phyloP scores from a whole-genome alignment of 371 early-diverging fungal species.

The Funneliformis caledonium region DNA sequence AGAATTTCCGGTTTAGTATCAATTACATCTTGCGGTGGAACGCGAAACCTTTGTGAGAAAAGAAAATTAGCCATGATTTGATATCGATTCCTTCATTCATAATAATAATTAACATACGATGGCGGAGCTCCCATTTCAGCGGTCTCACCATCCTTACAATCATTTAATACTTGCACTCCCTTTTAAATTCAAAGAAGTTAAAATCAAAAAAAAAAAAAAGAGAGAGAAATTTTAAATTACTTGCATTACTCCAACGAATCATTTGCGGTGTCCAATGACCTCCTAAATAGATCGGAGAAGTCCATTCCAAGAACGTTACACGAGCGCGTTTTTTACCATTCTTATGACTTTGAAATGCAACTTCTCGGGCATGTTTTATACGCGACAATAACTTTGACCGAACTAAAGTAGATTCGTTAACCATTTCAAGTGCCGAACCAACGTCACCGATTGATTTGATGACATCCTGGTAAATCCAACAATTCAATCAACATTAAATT shows the following conservation, averaged over 20 bases:
- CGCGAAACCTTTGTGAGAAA: slow-evolving; percentile 43
- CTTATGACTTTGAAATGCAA: slow-evolving; percentile 38
- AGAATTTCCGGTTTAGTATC: slow-evolving; percentile 47
- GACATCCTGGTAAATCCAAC: slow-evolving; percentile 49
- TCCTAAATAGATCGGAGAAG: slow-evolving; percentile 60
- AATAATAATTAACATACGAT: slow-evolving; percentile 23
- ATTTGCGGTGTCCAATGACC: slow-evolving; percentile 54
- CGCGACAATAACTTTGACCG: slow-evolving; percentile 43
- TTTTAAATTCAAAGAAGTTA: not conserved
- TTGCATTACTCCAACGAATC: slow-evolving; percentile 24
- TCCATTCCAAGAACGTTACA: slow-evolving; percentile 65
- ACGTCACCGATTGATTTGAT: slow-evolving; percentile 56
- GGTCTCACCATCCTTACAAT: slow-evolving; percentile 42
- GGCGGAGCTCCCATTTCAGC: slow-evolving; percentile 37
- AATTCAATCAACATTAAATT: not conserved
- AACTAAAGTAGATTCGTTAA: slow-evolving; percentile 44
- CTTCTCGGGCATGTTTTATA: slow-evolving; percentile 44
- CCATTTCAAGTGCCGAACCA: slow-evolving; percentile 52
- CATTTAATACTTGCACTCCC: slow-evolving; percentile 27
- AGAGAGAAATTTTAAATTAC: not conserved
- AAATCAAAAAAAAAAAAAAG: no score
- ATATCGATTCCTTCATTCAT: not conserved
- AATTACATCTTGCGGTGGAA: slow-evolving; percentile 43
- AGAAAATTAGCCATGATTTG: not conserved
- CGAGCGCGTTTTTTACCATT: slow-evolving; percentile 43